phyloP scores from a whole-genome alignment of 768 basidiomycete genomes.

The Tricholoma sp. region DNA sequence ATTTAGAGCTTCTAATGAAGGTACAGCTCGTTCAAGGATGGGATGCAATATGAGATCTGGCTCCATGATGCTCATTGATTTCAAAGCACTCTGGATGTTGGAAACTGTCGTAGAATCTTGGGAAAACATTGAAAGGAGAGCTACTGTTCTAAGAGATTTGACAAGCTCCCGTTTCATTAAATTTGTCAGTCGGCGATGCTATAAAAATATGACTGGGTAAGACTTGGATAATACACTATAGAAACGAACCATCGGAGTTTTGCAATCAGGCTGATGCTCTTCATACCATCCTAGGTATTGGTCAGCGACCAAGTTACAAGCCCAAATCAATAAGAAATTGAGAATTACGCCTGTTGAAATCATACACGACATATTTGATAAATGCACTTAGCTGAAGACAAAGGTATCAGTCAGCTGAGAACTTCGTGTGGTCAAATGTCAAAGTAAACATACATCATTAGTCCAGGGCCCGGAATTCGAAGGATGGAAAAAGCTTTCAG shows the following conservation, averaged over 20 bases:
- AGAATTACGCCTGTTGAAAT: slow-evolving; percentile 72
- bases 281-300: slow-evolving; percentile 60
- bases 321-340: not conserved
- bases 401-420: not conserved
- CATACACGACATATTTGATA: slow-evolving; percentile 76
- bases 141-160: slow-evolving; percentile 74
- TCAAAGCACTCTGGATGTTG: slow-evolving; percentile 76
- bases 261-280: slow-evolving; percentile 73
- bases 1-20: slow-evolving; percentile 82
- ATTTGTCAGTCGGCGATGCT: slow-evolving; percentile 73
- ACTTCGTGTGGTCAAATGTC: not conserved
- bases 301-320: not conserved
- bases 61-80: slow-evolving; percentile 79
- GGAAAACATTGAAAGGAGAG: slow-evolving; percentile 86
- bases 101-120: slow-evolving; percentile 68
- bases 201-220: not conserved
- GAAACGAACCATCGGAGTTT: slow-evolving; percentile 57
- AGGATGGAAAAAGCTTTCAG: slow-evolving; percentile 89
- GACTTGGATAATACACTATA: not conserved
- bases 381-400: slow-evolving; percentile 66
- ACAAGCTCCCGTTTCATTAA: slow-evolving; percentile 82
- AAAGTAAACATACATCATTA: slow-evolving; percentile 45
- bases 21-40: slow-evolving; percentile 77
- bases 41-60: slow-evolving; percentile 81
- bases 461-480: slow-evolving; percentile 85